Conservation (phyloP, 768 basidiomycete genomes). For the Dentipellis sp. region DNA sequence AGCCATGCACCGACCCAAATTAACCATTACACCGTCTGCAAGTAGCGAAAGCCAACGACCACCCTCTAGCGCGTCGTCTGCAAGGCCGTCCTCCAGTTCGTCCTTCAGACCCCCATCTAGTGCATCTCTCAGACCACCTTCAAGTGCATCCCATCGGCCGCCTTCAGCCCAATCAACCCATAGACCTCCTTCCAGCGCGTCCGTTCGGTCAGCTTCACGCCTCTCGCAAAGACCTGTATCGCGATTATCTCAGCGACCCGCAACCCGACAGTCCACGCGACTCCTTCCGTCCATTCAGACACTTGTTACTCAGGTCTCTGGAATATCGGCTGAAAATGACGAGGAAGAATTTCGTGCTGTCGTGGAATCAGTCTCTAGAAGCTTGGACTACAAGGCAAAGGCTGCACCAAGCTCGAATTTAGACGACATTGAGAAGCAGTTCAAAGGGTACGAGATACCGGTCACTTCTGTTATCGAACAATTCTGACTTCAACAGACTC, state of each 20-base stretch:
- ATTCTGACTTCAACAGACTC: conserved; percentile 29
- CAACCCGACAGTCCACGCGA: conserved; percentile 40
- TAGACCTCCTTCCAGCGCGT: conserved; percentile 25
- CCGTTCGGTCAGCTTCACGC: conserved; percentile 22
- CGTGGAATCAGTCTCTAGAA: conserved; percentile 50
- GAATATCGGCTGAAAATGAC: conserved; percentile 33
- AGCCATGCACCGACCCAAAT: too few relatives aligned
- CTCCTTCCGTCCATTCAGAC: conserved; percentile 45
- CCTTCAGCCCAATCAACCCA: conserved; percentile 31
- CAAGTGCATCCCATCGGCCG: conserved; percentile 37
- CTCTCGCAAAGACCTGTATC: conserved; percentile 21
- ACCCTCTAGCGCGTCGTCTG: background rate
- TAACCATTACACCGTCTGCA: too few relatives aligned
- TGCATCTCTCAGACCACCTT: conserved; percentile 32
- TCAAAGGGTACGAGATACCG: conserved; percentile 39
- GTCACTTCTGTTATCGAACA: conserved; percentile 5
- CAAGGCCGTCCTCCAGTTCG: conserved; percentile 4
- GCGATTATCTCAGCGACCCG: conserved; percentile 37
- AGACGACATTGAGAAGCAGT: conserved; percentile 39
- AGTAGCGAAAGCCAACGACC: background rate
- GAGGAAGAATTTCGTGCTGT: conserved; percentile 36
- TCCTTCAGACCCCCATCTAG: conserved; percentile 7
- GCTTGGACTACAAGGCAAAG: conserved; percentile 49
- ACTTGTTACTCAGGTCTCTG: conserved; percentile 46
- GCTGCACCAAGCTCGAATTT: conserved; percentile 51